Percentiles rank a stretch among this genome's conserved stretches.
Conservation (phyloP, 345 rosid genomes). For the Arabidopsis thaliana region DNA sequence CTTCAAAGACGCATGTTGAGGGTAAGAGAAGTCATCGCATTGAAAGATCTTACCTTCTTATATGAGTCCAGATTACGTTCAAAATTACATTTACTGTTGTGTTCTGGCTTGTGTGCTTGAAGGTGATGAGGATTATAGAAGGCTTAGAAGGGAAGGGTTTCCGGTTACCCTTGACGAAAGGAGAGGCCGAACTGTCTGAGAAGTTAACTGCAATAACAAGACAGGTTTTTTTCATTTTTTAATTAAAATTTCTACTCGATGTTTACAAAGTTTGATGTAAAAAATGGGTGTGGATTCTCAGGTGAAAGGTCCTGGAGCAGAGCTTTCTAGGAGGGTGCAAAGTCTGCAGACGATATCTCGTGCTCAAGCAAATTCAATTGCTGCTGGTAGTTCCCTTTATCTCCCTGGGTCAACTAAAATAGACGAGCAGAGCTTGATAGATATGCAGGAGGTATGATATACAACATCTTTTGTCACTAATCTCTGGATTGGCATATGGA, state of each 20-base stretch:
- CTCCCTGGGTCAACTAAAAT: slow-evolving; percentile 96
- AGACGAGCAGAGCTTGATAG: slow-evolving; percentile 90
- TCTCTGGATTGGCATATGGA: background rate
- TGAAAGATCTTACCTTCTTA: slow-evolving; percentile 15
- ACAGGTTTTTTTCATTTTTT: slow-evolving; percentile 60
- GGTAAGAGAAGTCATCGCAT: slow-evolving; percentile 51
- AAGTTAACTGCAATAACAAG: slow-evolving; percentile 75
- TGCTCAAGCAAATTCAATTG: slow-evolving; percentile 70
- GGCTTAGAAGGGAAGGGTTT: slow-evolving; percentile 91
- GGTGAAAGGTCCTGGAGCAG: slow-evolving; percentile 98
- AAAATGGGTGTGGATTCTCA: slow-evolving; percentile 43
- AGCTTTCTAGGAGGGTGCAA: slow-evolving; percentile 93
- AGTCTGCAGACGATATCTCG: slow-evolving; percentile 73
- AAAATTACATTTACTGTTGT: slow-evolving; percentile 22
- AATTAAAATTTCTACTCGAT: slow-evolving; percentile 6
- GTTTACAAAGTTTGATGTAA: slow-evolving; percentile 1
- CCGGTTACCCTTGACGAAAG: slow-evolving; percentile 80
- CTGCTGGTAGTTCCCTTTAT: slow-evolving; percentile 67
- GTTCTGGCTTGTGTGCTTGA: slow-evolving; percentile 28
- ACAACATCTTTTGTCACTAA: slow-evolving; percentile 18
- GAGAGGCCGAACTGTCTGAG: slow-evolving; percentile 89
- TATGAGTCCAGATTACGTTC: slow-evolving; percentile 12
- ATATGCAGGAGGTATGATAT: slow-evolving; percentile 87
- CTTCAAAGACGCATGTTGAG: slow-evolving; percentile 93
- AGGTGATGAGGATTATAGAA: slow-evolving; percentile 94